Conservation (phyloP, 129 eudicot genomes). For the Silybum marianum region DNA sequence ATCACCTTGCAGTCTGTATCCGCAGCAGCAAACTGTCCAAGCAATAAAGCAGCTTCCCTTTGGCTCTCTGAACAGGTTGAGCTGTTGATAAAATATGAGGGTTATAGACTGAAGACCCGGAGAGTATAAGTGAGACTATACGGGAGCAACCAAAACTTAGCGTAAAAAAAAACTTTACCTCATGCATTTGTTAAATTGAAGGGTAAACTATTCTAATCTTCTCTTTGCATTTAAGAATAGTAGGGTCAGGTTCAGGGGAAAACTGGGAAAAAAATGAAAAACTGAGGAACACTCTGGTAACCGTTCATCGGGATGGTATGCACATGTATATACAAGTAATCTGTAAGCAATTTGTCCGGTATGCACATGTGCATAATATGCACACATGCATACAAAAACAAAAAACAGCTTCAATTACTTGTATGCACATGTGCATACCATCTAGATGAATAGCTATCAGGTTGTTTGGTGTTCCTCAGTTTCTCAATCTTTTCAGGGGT, state of each 20-base stretch:
- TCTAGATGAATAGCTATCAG: too few relatives aligned
- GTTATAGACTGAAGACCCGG: neutral
- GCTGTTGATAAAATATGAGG: constrained; percentile 25
- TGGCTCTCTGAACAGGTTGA: constrained; percentile 68
- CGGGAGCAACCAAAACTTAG: neutral
- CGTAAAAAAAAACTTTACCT: neutral
- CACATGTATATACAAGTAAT: too few relatives aligned
- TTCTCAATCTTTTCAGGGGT: too few relatives aligned
- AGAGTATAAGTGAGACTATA: neutral
- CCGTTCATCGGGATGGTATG: too few relatives aligned
- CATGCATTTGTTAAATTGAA: neutral
- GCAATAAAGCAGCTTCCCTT: constrained; percentile 69
- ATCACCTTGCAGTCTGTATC: constrained; percentile 78
- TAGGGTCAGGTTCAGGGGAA: neutral
- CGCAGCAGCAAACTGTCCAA: constrained; percentile 70
- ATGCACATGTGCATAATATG: too few relatives aligned
- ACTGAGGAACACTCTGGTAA: too few relatives aligned
- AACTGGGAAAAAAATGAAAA: too few relatives aligned
- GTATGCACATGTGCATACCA: too few relatives aligned
- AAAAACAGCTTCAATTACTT: too few relatives aligned
- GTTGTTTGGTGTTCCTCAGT: too few relatives aligned
- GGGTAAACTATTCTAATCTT: constrained; percentile 4
- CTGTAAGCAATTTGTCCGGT: too few relatives aligned
- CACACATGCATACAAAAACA: too few relatives aligned
- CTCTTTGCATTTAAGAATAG: neutral